Conservation (phyloP, 1,139 yeast genomes). For the Pichia sp. region DNA sequence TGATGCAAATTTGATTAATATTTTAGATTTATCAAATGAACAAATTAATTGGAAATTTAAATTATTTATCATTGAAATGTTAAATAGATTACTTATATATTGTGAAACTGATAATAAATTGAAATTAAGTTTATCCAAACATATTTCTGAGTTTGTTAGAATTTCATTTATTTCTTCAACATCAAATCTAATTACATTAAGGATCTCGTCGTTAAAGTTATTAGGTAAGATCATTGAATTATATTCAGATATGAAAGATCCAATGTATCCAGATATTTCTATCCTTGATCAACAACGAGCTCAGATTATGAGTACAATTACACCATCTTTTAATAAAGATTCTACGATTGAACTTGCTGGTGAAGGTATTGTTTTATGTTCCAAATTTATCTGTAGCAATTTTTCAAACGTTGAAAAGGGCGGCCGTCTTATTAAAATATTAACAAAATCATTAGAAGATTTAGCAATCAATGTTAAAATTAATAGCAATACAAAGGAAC, state of each 20-base stretch:
- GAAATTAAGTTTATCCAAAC: slow-evolving; percentile 39
- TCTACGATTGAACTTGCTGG: slow-evolving; percentile 72
- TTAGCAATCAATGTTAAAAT: slow-evolving; percentile 32
- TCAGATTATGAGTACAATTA: slow-evolving; percentile 81
- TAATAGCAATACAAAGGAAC: slow-evolving; percentile 1
- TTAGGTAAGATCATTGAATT: slow-evolving; percentile 53
- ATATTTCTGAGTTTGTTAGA: slow-evolving; percentile 67
- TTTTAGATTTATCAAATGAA: slow-evolving; percentile 41
- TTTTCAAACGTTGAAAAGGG: slow-evolving; percentile 42
- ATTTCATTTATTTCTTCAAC: slow-evolving; percentile 85
- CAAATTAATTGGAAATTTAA: slow-evolving; percentile 70
- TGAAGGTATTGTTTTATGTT: slow-evolving; percentile 72
- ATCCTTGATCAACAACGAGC: slow-evolving; percentile 91
- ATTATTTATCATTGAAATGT: slow-evolving; percentile 50
- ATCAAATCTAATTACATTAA: slow-evolving; percentile 54
- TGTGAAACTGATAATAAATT: slow-evolving; percentile 39
- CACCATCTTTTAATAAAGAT: slow-evolving; percentile 79
- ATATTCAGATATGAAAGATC: slow-evolving; percentile 54
- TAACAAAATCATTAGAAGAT: slow-evolving; percentile 65
- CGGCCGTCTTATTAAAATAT: slow-evolving; percentile 59
- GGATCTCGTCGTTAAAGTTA: slow-evolving; percentile 60
- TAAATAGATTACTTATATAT: slow-evolving; percentile 44
- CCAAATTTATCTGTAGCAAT: slow-evolving; percentile 62
- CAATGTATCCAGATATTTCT: slow-evolving; percentile 64
- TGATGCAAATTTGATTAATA: slow-evolving; percentile 18